Percentiles rank a stretch among this genome's conserved stretches.
These are phyloP conservation scores for Erodium moschatum DNA, from an alignment of 441 rosid genomes.

Conservation along the genomic window DNA sequence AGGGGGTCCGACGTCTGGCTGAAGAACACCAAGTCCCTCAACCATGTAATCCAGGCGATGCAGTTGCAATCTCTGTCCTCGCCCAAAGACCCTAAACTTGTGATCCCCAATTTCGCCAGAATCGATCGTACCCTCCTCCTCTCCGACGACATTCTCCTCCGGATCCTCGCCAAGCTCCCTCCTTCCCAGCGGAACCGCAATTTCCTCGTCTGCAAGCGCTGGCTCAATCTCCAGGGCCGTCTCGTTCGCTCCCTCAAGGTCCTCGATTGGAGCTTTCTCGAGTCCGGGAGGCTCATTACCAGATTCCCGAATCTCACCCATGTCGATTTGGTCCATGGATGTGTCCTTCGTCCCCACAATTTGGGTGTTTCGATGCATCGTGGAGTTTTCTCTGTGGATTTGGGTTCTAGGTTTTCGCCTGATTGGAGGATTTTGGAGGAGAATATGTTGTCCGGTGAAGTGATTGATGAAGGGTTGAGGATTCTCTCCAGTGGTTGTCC, in stretches of 20 bases:
- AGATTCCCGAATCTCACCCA: slow-evolving; percentile 56
- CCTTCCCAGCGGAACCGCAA: slow-evolving; percentile 38
- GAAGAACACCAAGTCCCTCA: slow-evolving; percentile 46
- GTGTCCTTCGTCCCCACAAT: slow-evolving; percentile 34
- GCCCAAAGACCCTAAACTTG: slow-evolving; percentile 29
- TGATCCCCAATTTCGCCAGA: slow-evolving; percentile 31
- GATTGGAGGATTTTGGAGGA: slow-evolving; percentile 34
- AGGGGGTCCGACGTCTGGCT: slow-evolving; percentile 70
- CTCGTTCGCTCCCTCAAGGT: slow-evolving; percentile 44
- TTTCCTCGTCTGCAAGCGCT: slow-evolving; percentile 56
- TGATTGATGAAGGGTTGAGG: slow-evolving; percentile 43
- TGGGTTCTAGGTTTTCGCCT: slow-evolving; percentile 32
- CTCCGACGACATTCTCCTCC: slow-evolving; percentile 48
- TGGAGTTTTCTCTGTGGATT: slow-evolving; percentile 31
- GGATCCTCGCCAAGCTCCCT: slow-evolving; percentile 41
- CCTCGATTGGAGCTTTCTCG: slow-evolving; percentile 48
- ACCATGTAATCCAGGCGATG: slow-evolving; percentile 40
- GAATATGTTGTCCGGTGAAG: slow-evolving; percentile 31
- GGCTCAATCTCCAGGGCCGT: slow-evolving; percentile 57
- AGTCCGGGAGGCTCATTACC: slow-evolving; percentile 40
- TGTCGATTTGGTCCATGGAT: slow-evolving; percentile 47
- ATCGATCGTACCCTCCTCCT: slow-evolving; percentile 58
- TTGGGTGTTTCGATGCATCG: slow-evolving; percentile 38
- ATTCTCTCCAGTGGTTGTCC: slow-evolving; percentile 42
- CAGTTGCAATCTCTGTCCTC: slow-evolving; percentile 43